Base-by-base conservation (phyloP, 768 basidiomycete genomes). In the Lactarius quietus region DNA sequence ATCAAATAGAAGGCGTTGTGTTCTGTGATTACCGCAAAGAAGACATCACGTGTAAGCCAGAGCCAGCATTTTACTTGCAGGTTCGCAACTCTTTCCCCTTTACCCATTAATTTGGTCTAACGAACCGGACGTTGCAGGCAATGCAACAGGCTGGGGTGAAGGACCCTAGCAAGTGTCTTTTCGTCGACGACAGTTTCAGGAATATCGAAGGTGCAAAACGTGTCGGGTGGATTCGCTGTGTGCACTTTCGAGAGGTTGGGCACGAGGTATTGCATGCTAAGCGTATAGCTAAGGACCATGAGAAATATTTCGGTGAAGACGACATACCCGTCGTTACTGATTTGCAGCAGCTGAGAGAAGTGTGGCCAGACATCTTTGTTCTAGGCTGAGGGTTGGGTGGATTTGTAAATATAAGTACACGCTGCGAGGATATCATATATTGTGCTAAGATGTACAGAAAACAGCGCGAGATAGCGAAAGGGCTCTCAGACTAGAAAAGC, bases 41-140 rank as follows among this genome's bases (percentile, higher is more conserved):
- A 20, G 72, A 88, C 67, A 91, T 95, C 73, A 79, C 80, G 5
- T 93, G 92, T 78, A 95, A 95, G 71, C 93, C 93, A 5, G 90
- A 94, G 69, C 75, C 84, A 1, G 82, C 84, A 60, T 95, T 79
- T 73, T 95, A 90, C 71, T 73, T 77, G 51, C 77, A 84, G 75
- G 92, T 89, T 67, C 17, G 73, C 33, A 7, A 10, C 29, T 53
- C 36, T 15, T 8, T 43, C 71, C 20, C 41, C 43, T 8, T 36
- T 71, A 14, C 41, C 41, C 18, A 33, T 29, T 39, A 8, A 36
- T 33, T 36, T 28, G 39, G 43, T 39, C 52, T 43, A 57, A 67
- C 15, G 62, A 41, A 38, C 14, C 51, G 45, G 29, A 56, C 36
- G 12, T 35, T 59, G n/a, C 66, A 92, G 89, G 92, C 92, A 5